Evolutionary conservation across 2,329 filamentous ascomycete species (phyloP).

Genomic region (Colletotrichum sp.): DNA sequence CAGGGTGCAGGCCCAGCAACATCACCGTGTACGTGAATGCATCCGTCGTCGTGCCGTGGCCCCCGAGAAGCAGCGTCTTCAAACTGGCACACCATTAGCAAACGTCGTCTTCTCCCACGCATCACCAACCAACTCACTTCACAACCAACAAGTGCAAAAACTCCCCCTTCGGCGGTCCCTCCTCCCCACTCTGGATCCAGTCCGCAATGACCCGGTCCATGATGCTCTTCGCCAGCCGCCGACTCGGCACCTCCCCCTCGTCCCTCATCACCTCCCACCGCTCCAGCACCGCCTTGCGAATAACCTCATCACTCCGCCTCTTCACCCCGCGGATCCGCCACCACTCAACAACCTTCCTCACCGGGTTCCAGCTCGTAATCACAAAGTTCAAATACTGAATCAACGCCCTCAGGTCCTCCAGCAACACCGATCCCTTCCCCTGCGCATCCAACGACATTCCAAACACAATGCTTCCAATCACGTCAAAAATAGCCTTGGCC

Average conservation of each 20-base stretch:
- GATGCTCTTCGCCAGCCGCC: constrained; percentile 23
- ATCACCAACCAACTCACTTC: not conserved
- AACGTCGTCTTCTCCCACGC: not conserved
- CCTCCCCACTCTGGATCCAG: constrained; percentile 7
- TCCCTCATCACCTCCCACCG: not conserved
- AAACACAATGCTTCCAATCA: constrained; percentile 25
- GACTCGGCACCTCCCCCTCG: constrained; percentile 10
- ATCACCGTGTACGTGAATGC: constrained; percentile 13
- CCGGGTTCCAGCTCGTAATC: not conserved
- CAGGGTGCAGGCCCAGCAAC: constrained; percentile 26
- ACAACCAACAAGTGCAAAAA: constrained; percentile 20
- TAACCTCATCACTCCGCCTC: not conserved
- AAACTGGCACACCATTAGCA: constrained; percentile 10
- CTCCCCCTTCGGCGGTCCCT: constrained; percentile 2
- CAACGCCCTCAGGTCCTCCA: constrained; percentile 15
- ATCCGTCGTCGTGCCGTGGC: constrained; percentile 28
- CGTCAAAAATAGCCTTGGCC: constrained; percentile 27
- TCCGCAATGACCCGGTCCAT: constrained; percentile 28
- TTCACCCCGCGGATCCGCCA: not conserved
- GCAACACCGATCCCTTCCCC: constrained; percentile 11
- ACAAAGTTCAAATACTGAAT: constrained; percentile 1
- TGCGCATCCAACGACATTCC: constrained; percentile 23
- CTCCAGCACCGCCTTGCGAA: not conserved
- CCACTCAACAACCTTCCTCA: not conserved
- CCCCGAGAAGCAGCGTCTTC: constrained; percentile 28